Conservation (phyloP, 208 protist genomes). For the Acanthamoeba royreba region DNA sequence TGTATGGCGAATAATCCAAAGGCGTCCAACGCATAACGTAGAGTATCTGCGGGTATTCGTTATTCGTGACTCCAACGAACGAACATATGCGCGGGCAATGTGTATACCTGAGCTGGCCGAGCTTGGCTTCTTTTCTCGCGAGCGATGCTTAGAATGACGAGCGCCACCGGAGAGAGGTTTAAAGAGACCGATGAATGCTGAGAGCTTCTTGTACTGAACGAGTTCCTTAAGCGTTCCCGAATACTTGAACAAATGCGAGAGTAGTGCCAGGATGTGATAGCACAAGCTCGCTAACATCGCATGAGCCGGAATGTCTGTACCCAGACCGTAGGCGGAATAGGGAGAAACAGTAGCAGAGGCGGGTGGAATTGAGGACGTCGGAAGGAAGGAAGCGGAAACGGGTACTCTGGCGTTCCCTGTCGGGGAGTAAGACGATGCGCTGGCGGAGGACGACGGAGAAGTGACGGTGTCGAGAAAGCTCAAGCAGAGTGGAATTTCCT, state of each 20-base stretch:
- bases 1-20: constrained; percentile 23
- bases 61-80: no score
- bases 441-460: neutral
- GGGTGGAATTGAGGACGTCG: neutral
- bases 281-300: constrained; percentile 26
- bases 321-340: neutral
- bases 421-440: neutral
- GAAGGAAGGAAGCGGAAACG: neutral
- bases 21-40: neutral
- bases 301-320: neutral
- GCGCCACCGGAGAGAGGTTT: neutral
- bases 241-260: neutral
- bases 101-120: no score
- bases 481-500: neutral
- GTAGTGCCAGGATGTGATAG: neutral
- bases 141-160: neutral
- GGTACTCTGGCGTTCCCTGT: neutral
- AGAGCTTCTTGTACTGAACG: neutral
- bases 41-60: no score
- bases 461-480: neutral
- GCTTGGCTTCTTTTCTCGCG: neutral
- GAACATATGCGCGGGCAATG: no score
- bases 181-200: neutral
- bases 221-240: constrained; percentile 16
- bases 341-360: neutral